Evolutionary conservation across 345 rosid genomes (phyloP), one percentile per base, ranked within the genome.

Genomic region (Ceriops decandra): DNA sequence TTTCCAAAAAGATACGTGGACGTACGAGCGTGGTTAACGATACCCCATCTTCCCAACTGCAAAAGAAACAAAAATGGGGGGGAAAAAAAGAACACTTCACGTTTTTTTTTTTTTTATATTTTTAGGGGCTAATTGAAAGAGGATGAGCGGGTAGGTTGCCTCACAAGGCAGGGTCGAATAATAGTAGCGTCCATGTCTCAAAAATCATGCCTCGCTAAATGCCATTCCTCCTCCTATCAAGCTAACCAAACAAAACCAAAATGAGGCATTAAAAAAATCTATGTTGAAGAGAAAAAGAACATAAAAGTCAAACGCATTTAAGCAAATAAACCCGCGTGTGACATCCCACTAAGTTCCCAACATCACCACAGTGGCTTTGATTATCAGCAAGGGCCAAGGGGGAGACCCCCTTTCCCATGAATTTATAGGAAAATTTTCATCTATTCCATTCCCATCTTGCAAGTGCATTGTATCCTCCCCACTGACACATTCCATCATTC

Each of bases 401-500:
- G 68, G 54, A 57, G 58, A 22, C 10, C 27, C 67, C 76, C 72
- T 33, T 68, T 67, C 3, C 9, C 47, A 47, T 73, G 80, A 76
- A 84, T 76, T 76, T 77, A 71, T 66, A 72, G 72, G 74, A 57
- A 35, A 35, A 2, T 2, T 68, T 74, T 78, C 69, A 22, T 73
- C 64, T 71, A 70, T 79, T 70, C 72, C 78, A 65, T 53, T 54
- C 72, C 72, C 79, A 65, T 57, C 51, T 47, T 68, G 6, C 81
- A 85, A 78, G 82, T 87, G 80, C 96, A 84, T 78, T 89, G 96
- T 64, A 85, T 82, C 70, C 66, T 38, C 26, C 35, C 62, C 64
- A 78, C 97, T 82, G 90, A 85, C 97, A 87, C 87, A 72, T 73
- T 77, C 85, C 72, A 86, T 88, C 82, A 69, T 71, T 80, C 71